These are phyloP conservation scores for Lactarius quietus DNA, from an alignment of 768 basidiomycete species.

Conservation along the genomic window DNA sequence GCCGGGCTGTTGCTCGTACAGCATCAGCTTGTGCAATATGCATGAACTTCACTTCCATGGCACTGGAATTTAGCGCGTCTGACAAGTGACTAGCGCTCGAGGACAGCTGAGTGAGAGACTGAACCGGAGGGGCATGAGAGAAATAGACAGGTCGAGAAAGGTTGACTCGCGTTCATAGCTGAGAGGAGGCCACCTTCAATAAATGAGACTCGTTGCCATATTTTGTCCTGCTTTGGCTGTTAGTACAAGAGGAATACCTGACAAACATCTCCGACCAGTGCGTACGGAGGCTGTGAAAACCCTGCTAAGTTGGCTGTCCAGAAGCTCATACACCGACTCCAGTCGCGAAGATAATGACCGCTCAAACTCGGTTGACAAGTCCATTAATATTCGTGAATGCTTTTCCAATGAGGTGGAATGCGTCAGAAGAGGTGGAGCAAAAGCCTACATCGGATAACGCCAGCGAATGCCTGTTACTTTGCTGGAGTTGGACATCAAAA, in stretches of 20 bases:
- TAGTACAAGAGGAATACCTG: background rate
- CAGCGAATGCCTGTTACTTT: conserved; percentile 13
- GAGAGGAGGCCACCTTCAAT: conserved; percentile 15
- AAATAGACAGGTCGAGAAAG: background rate
- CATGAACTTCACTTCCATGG: conserved; percentile 7
- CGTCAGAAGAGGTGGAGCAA: background rate
- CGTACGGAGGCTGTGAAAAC: conserved; percentile 9
- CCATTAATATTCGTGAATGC: conserved; percentile 8
- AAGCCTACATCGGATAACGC: conserved; percentile 15
- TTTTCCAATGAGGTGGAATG: background rate
- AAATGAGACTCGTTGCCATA: conserved; percentile 14
- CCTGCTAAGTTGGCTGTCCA: conserved; percentile 7
- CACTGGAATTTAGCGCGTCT: conserved; percentile 14
- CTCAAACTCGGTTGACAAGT: conserved; percentile 18
- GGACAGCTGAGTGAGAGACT: conserved; percentile 13
- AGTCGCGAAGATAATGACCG: conserved; percentile 10
- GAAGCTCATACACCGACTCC: conserved; percentile 5
- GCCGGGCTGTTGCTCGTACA: conserved; percentile 12
- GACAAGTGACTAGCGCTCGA: conserved; percentile 4
- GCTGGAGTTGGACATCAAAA: conserved; percentile 16
- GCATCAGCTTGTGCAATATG: conserved; percentile 16
- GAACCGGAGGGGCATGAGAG: background rate
- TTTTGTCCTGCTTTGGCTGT: conserved; percentile 8
- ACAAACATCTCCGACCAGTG: background rate
- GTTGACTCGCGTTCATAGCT: conserved; percentile 10